Evolutionary conservation across 257 asterid species (phyloP).

Genomic region (Primulina huaijiensis): DNA sequence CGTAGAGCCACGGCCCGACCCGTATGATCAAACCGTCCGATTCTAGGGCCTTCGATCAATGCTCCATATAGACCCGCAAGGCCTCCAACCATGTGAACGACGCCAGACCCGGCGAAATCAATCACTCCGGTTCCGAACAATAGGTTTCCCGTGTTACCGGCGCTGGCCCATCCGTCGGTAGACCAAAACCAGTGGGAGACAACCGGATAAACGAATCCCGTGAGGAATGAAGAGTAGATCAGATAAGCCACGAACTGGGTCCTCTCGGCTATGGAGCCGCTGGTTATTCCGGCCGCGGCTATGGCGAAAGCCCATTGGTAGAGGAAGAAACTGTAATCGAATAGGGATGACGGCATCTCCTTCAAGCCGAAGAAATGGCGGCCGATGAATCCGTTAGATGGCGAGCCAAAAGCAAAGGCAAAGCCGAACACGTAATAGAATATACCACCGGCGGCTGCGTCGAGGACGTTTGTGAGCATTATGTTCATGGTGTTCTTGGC

Average conservation of each 20-base stretch:
- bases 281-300: slow-evolving; percentile 96
- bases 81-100: slow-evolving; percentile 93
- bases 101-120: slow-evolving; percentile 94
- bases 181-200: slow-evolving; percentile 97
- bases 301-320: slow-evolving; percentile 96
- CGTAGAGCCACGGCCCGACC: slow-evolving; percentile 64
- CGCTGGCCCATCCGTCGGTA: slow-evolving; percentile 88
- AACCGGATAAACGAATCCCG: slow-evolving; percentile 85
- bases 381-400: slow-evolving; percentile 86
- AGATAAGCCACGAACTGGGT: slow-evolving; percentile 81
- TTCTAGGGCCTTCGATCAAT: slow-evolving; percentile 76
- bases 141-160: slow-evolving; percentile 33
- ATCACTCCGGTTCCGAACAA: slow-evolving; percentile 79
- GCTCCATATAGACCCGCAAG: slow-evolving; percentile 82
- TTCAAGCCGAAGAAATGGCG: slow-evolving; percentile 64
- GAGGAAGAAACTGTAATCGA: slow-evolving; percentile 59
- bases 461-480: slow-evolving; percentile 92
- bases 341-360: slow-evolving; percentile 39
- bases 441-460: slow-evolving; percentile 90
- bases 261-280: slow-evolving; percentile 85
- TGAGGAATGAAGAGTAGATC: slow-evolving; percentile 67
- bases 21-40: slow-evolving; percentile 69
- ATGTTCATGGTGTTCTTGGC: slow-evolving; percentile 91
- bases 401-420: slow-evolving; percentile 78
- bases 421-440: slow-evolving; percentile 83